Conservation (phyloP, 441 rosid genomes). For the Erodium chrysanthum region DNA sequence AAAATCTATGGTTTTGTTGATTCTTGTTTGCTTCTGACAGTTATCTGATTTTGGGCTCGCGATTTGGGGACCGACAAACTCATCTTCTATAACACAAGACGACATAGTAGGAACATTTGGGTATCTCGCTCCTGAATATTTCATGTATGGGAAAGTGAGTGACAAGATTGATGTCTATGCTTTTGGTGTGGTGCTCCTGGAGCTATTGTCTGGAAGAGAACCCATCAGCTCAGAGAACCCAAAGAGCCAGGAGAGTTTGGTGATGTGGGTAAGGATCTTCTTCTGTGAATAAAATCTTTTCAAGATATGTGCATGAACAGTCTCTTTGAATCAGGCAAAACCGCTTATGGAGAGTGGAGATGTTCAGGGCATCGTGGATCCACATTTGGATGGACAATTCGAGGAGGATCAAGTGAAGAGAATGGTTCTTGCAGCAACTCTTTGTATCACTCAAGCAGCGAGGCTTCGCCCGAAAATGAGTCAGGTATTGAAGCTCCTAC, state of each 20-base stretch:
- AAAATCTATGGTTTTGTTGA: background rate
- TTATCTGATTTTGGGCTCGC: conserved; percentile 85
- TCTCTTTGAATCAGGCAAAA: conserved; percentile 38
- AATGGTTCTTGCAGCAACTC: conserved; percentile 73
- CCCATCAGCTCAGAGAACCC: conserved; percentile 50
- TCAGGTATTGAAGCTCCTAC: conserved; percentile 40
- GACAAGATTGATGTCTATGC: conserved; percentile 89
- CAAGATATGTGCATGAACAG: too few species aligned
- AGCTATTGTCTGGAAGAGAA: conserved; percentile 78
- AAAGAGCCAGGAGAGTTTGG: conserved; percentile 73
- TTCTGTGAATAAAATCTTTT: conserved; percentile 6
- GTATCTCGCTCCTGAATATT: too few species aligned
- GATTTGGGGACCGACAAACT: conserved; percentile 36
- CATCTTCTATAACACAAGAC: conserved; percentile 36
- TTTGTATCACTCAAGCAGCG: conserved; percentile 61
- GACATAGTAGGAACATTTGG: conserved; percentile 47
- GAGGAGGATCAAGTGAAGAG: conserved; percentile 43
- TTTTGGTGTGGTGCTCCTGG: conserved; percentile 83
- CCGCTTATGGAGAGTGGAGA: conserved; percentile 62
- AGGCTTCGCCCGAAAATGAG: conserved; percentile 55
- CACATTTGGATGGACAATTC: conserved; percentile 31
- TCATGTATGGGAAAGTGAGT: conserved; percentile 62
- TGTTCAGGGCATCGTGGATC: conserved; percentile 58
- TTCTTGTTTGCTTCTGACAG: background rate
- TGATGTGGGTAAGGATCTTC: conserved; percentile 71